A percentile compares a stretch with the other conserved stretches of the same genome.
Conservation (phyloP, 148 eudicot genomes). For the Rhododendron ovatum region DNA sequence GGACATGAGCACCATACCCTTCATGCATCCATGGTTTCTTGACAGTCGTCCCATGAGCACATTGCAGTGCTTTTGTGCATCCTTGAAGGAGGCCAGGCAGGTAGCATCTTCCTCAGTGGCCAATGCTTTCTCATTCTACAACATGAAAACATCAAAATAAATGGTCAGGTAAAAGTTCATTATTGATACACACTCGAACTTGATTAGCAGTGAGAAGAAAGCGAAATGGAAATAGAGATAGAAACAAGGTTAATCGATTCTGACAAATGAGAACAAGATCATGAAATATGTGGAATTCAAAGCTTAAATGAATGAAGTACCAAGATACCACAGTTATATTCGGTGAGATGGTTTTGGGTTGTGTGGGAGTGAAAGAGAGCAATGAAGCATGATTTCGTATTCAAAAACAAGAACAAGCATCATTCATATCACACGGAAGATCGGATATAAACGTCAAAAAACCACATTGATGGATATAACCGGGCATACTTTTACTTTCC, state of each 20-base stretch:
- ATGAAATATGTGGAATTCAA: neutral
- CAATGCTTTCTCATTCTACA: conserved; percentile 50
- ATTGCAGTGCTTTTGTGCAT: conserved; percentile 52
- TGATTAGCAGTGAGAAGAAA: neutral
- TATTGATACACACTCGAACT: neutral
- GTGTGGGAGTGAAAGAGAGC: neutral
- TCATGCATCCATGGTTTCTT: conserved; percentile 29
- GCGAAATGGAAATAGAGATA: too few relatives aligned
- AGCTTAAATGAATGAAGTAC: neutral
- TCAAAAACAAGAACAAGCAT: neutral
- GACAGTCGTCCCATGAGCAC: conserved; percentile 30
- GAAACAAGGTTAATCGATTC: neutral
- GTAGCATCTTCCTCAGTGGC: conserved; percentile 25
- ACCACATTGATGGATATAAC: neutral
- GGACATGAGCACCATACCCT: conserved; percentile 22
- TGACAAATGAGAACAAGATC: neutral
- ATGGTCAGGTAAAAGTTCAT: neutral
- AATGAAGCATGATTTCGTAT: neutral
- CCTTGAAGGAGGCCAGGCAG: conserved; percentile 28
- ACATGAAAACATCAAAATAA: neutral
- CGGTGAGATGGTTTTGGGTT: neutral
- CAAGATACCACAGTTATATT: neutral
- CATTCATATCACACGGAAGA: neutral
- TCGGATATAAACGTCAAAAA: neutral
- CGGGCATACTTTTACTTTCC: neutral